Evolutionary conservation across 805 yeast species (phyloP), one percentile per base, ranked within the genome.

Genomic region (Cyberlindnera veronae): DNA sequence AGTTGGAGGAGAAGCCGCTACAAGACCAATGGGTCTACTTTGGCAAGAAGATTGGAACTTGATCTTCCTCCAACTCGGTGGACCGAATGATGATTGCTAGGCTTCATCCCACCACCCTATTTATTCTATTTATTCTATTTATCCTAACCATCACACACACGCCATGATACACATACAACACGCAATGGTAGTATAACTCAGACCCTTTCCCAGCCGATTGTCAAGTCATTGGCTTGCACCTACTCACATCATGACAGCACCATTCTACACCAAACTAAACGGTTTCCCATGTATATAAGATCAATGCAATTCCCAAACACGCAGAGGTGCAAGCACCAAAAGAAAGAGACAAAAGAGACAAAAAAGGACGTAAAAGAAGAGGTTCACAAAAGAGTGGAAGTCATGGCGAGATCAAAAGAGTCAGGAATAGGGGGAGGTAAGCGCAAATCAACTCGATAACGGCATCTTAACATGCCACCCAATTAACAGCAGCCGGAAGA

Each of bases 1-100:
- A 79, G 48, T 73, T 86, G 44, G 86, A 78, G 61, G 95, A 84
- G 61, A 74, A 80, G 62, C 90, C 95, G 12, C 69, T 80, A 50
- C 80, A 76, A 17, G 95, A 81, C 64, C 93, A 84, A 62, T 86
- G 95, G 95, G 79, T 76, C 32, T 82, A 82, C 64, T 83, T 80
- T 59, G 89, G 87, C 21, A 81, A 77, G 67, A 77, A 74, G 60
- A 59, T 76, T 33, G 78, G 62, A 61, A 17, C 5, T 6, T 32
- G 17, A 11, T 7, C 12, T 12, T 24, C 28, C 28, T 5, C 5
- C 11, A 7, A 12, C 28, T 6, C 6, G 5, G 14, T 24, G 11
- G n/a, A 24, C 11, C 14, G 28, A 13, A 12, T 24, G n/a, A 24
- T 29, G 18, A 10, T 16, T 16, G 9, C 10, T 29, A n/a, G 19